A percentile compares a stretch with the other conserved stretches of the same genome.
Conservation (phyloP, 2,329 filamentous ascomycete species). For the Neodidymelliopsis sp. region DNA sequence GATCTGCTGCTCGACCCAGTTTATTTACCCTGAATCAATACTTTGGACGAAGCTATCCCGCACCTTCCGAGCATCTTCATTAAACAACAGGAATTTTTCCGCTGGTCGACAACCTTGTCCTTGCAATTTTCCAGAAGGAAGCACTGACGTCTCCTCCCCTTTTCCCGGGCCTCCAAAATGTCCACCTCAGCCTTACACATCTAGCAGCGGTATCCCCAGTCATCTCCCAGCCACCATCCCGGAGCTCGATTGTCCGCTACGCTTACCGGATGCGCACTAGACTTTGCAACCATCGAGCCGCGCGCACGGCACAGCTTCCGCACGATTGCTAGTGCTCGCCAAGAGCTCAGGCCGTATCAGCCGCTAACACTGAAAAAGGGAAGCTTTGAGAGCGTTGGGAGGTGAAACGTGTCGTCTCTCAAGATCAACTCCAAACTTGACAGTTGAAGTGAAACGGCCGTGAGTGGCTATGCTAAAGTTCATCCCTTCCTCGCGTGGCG, state of each 20-base stretch:
- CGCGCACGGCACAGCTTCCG: slow-evolving; percentile 35
- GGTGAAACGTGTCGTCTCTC: slow-evolving; percentile 20
- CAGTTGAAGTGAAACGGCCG: slow-evolving; percentile 21
- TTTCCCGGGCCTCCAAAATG: slow-evolving; percentile 22
- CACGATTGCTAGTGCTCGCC: slow-evolving; percentile 23
- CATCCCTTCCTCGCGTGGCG: slow-evolving; percentile 18
- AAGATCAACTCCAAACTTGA: slow-evolving; percentile 17
- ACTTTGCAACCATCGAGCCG: slow-evolving; percentile 12
- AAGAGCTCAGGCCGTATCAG: slow-evolving; percentile 11
- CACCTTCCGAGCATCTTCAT: slow-evolving; percentile 17
- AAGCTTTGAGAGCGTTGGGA: slow-evolving; percentile 19
- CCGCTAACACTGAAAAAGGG: slow-evolving; percentile 16
- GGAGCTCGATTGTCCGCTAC: slow-evolving; percentile 13
- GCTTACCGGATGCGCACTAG: slow-evolving; percentile 18
- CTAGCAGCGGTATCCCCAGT: slow-evolving; percentile 18
- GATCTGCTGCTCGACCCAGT: slow-evolving; percentile 14
- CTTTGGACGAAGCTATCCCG: slow-evolving; percentile 10
- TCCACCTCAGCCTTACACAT: slow-evolving; percentile 17
- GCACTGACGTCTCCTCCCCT: slow-evolving; percentile 32
- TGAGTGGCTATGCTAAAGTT: slow-evolving; percentile 7
- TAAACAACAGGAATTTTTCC: slow-evolving; percentile 19
- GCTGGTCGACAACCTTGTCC: slow-evolving; percentile 25
- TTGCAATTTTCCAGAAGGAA: slow-evolving; percentile 27
- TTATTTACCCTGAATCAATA: slow-evolving; percentile 19
- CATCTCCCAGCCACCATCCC: slow-evolving; percentile 25